A percentile compares a stretch with the other conserved stretches of the same genome.
These are phyloP conservation scores for Botrytis byssoidea DNA, from an alignment of 2,329 filamentous ascomycete genomes.

Conservation along the genomic window DNA sequence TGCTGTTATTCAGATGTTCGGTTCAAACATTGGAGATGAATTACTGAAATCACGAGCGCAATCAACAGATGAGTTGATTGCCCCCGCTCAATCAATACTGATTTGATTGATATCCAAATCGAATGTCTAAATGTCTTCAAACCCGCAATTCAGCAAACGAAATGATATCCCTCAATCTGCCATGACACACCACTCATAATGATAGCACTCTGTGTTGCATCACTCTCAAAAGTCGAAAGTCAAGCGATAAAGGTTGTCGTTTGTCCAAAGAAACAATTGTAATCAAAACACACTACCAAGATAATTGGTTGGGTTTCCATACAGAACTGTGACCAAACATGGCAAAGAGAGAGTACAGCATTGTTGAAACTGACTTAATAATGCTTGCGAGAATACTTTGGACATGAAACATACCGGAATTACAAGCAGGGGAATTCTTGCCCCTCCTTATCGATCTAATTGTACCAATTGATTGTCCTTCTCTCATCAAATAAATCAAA, in stretches of 20 bases:
- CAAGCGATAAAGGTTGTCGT: background rate
- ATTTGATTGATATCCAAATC: background rate
- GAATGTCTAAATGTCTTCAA: accelerated
- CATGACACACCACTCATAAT: background rate
- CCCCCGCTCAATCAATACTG: background rate
- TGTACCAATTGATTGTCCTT: too few species aligned
- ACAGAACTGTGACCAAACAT: background rate
- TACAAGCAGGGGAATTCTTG: too few species aligned
- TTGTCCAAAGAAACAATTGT: background rate
- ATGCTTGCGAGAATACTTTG: too few species aligned
- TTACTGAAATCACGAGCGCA: background rate
- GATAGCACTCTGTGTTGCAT: background rate
- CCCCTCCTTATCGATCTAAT: too few species aligned
- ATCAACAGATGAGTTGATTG: background rate
- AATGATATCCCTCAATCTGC: background rate
- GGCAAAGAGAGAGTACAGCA: background rate
- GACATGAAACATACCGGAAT: too few species aligned
- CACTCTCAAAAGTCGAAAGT: background rate
- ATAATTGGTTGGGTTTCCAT: background rate
- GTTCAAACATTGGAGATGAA: background rate
- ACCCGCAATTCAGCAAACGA: background rate
- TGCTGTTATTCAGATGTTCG: background rate
- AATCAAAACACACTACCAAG: too few species aligned
- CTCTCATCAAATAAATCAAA: too few species aligned
- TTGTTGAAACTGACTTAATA: background rate